These are phyloP conservation scores for Russula griseocarnosa DNA, from an alignment of 768 basidiomycete genomes.

Conservation along the genomic window DNA sequence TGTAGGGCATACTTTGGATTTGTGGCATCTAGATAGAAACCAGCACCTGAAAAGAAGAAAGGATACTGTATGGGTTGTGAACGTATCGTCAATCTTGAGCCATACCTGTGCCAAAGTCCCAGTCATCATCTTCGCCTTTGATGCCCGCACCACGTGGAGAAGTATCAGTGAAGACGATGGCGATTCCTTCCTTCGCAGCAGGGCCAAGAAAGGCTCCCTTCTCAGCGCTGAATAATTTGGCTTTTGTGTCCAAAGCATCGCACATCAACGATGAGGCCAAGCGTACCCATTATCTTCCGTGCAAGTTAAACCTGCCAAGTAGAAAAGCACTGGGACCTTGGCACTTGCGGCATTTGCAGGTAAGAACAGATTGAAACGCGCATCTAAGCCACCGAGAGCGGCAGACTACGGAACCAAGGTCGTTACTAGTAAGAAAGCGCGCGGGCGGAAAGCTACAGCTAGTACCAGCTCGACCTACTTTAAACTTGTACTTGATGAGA, in stretches of 20 bases:
- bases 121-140: constrained; percentile 72
- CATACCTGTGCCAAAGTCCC: constrained; percentile 86
- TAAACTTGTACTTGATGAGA: constrained; percentile 83
- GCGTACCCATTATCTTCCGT: constrained; percentile 89
- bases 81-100: neutral
- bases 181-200: constrained; percentile 81
- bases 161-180: constrained; percentile 92
- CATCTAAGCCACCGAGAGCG: constrained; percentile 60
- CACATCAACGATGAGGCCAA: neutral
- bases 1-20: constrained; percentile 62
- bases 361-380: constrained; percentile 87
- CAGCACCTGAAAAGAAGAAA: constrained; percentile 50
- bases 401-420: constrained; percentile 49
- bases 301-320: constrained; percentile 86
- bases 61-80: neutral
- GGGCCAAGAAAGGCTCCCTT: constrained; percentile 91
- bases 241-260: neutral
- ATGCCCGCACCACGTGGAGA: constrained; percentile 89
- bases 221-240: constrained; percentile 57
- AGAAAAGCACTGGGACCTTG: constrained; percentile 70
- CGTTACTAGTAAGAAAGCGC: constrained; percentile 13
- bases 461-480: constrained; percentile 48
- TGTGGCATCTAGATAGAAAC: constrained; percentile 95
- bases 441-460: constrained; percentile 25
- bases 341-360: constrained; percentile 53